Percentiles rank a stretch among this genome's conserved stretches.
These are phyloP conservation scores for Endoconidiophora polonica DNA, from an alignment of 2,329 filamentous ascomycete species.

Conservation along the genomic window DNA sequence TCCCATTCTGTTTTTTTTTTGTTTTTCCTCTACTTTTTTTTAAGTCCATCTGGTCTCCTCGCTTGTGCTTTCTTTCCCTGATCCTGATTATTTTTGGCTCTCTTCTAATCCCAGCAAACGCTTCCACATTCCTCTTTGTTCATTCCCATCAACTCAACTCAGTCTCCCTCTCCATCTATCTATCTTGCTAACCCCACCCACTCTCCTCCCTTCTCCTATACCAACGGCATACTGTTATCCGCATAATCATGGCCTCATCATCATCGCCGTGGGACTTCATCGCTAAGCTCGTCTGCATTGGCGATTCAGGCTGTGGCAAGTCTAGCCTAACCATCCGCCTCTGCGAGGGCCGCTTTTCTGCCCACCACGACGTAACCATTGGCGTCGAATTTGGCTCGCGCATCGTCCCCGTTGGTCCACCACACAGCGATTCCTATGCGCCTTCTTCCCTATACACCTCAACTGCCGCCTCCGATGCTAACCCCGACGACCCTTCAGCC, in stretches of 20 bases:
- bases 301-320: conserved; percentile 92
- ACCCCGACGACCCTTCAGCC: conserved; percentile 13
- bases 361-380: conserved; percentile 92
- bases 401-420: conserved; percentile 79
- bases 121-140: not conserved
- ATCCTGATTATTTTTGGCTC: not conserved
- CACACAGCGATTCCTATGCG: conserved; percentile 37
- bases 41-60: too few species aligned
- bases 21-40: too few species aligned
- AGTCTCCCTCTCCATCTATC: too few species aligned
- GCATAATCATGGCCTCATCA: conserved; percentile 19
- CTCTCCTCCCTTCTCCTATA: not conserved
- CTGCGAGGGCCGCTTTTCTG: conserved; percentile 88
- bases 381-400: conserved; percentile 91
- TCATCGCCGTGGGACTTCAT: conserved; percentile 89
- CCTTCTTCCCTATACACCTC: conserved; percentile 13
- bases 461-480: conserved; percentile 15
- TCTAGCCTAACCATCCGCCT: conserved; percentile 86
- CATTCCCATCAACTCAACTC: not conserved
- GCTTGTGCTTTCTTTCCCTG: not conserved
- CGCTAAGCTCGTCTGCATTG: conserved; percentile 94
- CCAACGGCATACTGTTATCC: too few species aligned
- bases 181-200: not conserved
- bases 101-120: too few species aligned
- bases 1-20: too few species aligned